A percentile compares a stretch with the other conserved stretches of the same genome.
phyloP scores from a whole-genome alignment of 2,329 filamentous ascomycete genomes.

The Neopestalotiopsis sp. region DNA sequence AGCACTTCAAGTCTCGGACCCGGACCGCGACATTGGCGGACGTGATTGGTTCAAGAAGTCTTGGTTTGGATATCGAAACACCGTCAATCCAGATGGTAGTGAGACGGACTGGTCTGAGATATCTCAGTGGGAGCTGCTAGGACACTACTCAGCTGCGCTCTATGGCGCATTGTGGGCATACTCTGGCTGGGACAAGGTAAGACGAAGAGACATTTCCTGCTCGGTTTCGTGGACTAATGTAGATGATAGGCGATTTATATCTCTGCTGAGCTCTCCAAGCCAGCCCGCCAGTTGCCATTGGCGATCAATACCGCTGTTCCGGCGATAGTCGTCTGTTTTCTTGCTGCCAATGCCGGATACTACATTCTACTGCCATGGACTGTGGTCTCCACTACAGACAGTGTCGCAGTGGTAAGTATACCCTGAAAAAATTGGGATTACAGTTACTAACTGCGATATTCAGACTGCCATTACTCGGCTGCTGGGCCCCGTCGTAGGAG shows the following conservation, averaged over 20 bases:
- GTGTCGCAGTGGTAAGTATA: slow-evolving; percentile 62
- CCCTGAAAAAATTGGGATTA: background rate
- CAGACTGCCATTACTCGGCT: slow-evolving; percentile 61
- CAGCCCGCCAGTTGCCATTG: slow-evolving; percentile 59
- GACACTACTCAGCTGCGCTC: slow-evolving; percentile 63
- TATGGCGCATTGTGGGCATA: slow-evolving; percentile 70
- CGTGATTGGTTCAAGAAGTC: slow-evolving; percentile 55
- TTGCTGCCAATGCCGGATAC: slow-evolving; percentile 65
- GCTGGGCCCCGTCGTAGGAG: slow-evolving; percentile 57
- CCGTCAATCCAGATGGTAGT: slow-evolving; percentile 52
- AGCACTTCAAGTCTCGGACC: slow-evolving; percentile 42
- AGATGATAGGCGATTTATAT: slow-evolving; percentile 57
- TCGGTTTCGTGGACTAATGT: background rate
- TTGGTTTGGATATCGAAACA: slow-evolving; percentile 61
- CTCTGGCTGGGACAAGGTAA: slow-evolving; percentile 69
- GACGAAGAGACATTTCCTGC: slow-evolving; percentile 21
- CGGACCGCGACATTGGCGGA: slow-evolving; percentile 46
- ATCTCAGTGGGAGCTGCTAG: slow-evolving; percentile 61
- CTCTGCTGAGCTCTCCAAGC: slow-evolving; percentile 55
- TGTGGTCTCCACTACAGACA: slow-evolving; percentile 62
- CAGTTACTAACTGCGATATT: slow-evolving; percentile 17
- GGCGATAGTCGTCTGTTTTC: slow-evolving; percentile 63
- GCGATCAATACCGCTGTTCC: slow-evolving; percentile 67
- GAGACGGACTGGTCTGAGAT: slow-evolving; percentile 54
- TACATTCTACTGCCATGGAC: slow-evolving; percentile 67